Base-by-base conservation (phyloP, 495 filamentous ascomycete species). In the Zalerion maritima region DNA sequence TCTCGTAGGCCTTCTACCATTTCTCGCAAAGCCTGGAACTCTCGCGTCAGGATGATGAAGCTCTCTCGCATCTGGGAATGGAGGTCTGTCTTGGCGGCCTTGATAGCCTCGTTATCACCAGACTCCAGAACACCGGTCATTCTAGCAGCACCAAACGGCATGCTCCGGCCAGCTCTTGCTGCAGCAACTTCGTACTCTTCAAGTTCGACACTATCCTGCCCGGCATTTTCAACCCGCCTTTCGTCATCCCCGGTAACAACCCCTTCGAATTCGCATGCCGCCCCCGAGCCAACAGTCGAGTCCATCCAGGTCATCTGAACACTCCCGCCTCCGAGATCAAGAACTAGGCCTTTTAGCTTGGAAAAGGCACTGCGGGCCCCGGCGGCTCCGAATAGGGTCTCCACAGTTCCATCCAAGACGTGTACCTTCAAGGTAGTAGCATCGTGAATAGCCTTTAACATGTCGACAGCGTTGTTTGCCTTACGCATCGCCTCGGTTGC, bases 281-380 rank as follows among this genome's bases (percentile, higher is more conserved):
- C n/a, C n/a, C n/a, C n/a, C n/a, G n/a, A n/a, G n/a, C n/a, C n/a
- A n/a, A n/a, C 37, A 9, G 57, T 46, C 1, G 75, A 71, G 27
- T 74, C 58, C 45, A 93, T 64, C 67, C 83, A 92, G 5, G 80
- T 83, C 57, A 94, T 73, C 54, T 94, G 86, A 30, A 83, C 81
- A 40, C 82, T 91, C 1, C 86, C 86, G 2, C 86, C 86, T 2
- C 86, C 86, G 0, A 94, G 66, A 46, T 94, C 86, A 52, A 94
- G 78, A 13, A 87, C 78, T 13, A 94, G 53, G 0, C 82, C 78
- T 29, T 62, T 53, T 9, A 60, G 52, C 17, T 64, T 45, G 5
- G 56, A 54, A 29, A 86, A 76, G 7, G 75, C 77, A 37, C 79
- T 84, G 17, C 83, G 73, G 13, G 89, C 75, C 1, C 86, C 86